A percentile compares a stretch with the other conserved stretches of the same genome.
These are phyloP conservation scores for Hymenochaete sp. DNA, from an alignment of 1,284 basidiomycete species.

Conservation along the genomic window DNA sequence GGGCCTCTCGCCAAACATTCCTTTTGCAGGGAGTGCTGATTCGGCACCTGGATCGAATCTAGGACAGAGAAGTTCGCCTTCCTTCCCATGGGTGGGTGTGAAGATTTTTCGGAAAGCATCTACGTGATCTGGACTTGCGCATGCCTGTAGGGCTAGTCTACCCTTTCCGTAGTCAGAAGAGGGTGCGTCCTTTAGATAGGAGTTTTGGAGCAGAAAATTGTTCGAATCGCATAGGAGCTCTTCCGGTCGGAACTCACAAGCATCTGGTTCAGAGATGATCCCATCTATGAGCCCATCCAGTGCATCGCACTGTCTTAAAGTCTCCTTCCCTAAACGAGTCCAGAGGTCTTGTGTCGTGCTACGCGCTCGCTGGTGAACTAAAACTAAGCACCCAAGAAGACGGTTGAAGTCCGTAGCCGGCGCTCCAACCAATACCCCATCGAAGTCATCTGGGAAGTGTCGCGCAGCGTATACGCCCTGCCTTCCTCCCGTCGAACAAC, in stretches of 20 bases:
- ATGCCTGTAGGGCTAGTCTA: slow-evolving; percentile 10
- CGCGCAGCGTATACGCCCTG: slow-evolving; percentile 23
- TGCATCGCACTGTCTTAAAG: slow-evolving; percentile 27
- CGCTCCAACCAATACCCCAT: slow-evolving; percentile 26
- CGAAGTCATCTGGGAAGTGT: slow-evolving; percentile 24
- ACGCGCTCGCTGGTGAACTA: too few relatives aligned
- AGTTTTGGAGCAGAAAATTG: too few relatives aligned
- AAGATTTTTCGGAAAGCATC: slow-evolving; percentile 28
- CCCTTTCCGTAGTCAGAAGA: too few relatives aligned
- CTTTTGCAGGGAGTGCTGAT: neutral
- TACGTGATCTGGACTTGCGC: slow-evolving; percentile 28
- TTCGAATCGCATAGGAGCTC: slow-evolving; percentile 20
- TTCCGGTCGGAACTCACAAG: slow-evolving; percentile 24
- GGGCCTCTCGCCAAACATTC: neutral
- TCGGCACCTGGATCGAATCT: slow-evolving; percentile 19
- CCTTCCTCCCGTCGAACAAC: slow-evolving; percentile 26
- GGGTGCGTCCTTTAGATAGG: too few relatives aligned
- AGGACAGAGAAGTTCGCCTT: slow-evolving; percentile 27
- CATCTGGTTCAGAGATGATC: slow-evolving; percentile 26
- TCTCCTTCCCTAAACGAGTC: slow-evolving; percentile 22
- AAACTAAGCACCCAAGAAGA: slow-evolving; percentile 7
- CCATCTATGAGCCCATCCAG: slow-evolving; percentile 29
- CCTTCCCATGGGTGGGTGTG: slow-evolving; percentile 24
- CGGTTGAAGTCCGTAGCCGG: slow-evolving; percentile 23
- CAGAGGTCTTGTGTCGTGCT: slow-evolving; percentile 20